These are phyloP conservation scores for Glycyrrhiza uralensis DNA, from an alignment of 306 rosid species.

Conservation along the genomic window DNA sequence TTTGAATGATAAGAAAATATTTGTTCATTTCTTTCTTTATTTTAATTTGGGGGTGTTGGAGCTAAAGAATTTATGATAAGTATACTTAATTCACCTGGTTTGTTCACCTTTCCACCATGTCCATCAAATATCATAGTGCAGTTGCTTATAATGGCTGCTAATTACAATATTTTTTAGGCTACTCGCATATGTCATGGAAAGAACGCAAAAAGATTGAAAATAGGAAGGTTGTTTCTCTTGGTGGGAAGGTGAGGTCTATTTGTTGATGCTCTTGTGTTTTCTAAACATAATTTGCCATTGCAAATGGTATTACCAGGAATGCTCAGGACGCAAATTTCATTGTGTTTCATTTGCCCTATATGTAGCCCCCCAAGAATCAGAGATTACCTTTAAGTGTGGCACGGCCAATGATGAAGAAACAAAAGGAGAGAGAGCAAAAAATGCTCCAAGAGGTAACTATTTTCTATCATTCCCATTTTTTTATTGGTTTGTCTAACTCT, in stretches of 20 bases:
- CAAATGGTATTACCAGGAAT: background rate
- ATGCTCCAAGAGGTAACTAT: constrained; percentile 58
- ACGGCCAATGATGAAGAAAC: constrained; percentile 69
- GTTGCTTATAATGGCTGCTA: constrained; percentile 8
- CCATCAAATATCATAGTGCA: background rate
- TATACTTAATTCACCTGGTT: background rate
- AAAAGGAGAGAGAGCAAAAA: constrained; percentile 68
- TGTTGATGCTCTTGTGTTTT: constrained; percentile 20
- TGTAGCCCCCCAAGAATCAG: constrained; percentile 60
- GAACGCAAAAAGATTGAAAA: constrained; percentile 71
- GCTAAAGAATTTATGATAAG: background rate
- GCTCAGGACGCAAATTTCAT: background rate
- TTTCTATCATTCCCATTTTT: background rate
- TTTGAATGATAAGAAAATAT: background rate
- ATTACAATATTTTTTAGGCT: constrained; percentile 39
- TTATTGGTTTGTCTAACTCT: background rate
- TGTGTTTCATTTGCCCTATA: constrained; percentile 8
- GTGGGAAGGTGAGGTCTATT: constrained; percentile 68
- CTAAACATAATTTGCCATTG: background rate
- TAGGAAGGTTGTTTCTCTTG: constrained; percentile 65
- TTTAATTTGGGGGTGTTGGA: background rate
- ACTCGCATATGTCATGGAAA: constrained; percentile 80
- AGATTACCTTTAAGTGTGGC: constrained; percentile 71
- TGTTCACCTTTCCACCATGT: background rate
- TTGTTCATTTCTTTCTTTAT: background rate